Percentiles rank a stretch among this genome's conserved stretches.
phyloP scores from a whole-genome alignment of 2,329 filamentous ascomycete genomes.

The Fusarium napiforme region DNA sequence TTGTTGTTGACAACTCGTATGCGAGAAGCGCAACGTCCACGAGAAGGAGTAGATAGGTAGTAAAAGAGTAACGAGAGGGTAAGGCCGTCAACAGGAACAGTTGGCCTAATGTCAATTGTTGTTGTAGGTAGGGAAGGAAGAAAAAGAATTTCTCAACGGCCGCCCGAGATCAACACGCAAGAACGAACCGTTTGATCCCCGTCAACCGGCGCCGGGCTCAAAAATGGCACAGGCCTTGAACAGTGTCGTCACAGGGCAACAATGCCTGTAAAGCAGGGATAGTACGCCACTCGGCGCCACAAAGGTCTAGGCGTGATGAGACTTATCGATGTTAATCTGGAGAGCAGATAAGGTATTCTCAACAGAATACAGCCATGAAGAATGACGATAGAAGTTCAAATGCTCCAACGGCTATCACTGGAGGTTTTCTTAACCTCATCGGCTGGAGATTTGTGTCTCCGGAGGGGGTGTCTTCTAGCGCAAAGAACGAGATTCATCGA shows the following conservation, averaged over 20 bases:
- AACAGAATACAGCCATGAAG: background rate
- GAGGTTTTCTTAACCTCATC: constrained; percentile 27
- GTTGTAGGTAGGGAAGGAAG: constrained; percentile 1
- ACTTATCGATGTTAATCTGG: background rate
- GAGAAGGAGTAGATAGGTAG: background rate
- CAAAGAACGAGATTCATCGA: constrained; percentile 5
- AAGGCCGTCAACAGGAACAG: background rate
- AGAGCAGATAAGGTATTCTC: background rate
- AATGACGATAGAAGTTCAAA: background rate
- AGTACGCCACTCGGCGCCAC: constrained; percentile 39
- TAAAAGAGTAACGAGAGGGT: constrained; percentile 2
- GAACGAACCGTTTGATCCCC: constrained; percentile 21
- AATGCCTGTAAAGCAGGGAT: constrained; percentile 26
- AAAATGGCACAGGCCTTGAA: constrained; percentile 42
- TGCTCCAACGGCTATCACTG: background rate
- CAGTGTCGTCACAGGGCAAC: constrained; percentile 46
- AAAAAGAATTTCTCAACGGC: constrained; percentile 26
- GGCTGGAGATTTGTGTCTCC: constrained; percentile 27
- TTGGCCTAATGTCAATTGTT: constrained; percentile 4
- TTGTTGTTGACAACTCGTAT: constrained; percentile 31
- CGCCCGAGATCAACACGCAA: background rate
- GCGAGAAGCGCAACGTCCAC: constrained; percentile 11
- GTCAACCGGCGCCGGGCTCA: constrained; percentile 1
- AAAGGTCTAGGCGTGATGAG: constrained; percentile 25
- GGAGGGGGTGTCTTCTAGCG: constrained; percentile 18